Base-by-base conservation (phyloP, 139 green algal species). In the Pseudopediastrum boryanum region DNA sequence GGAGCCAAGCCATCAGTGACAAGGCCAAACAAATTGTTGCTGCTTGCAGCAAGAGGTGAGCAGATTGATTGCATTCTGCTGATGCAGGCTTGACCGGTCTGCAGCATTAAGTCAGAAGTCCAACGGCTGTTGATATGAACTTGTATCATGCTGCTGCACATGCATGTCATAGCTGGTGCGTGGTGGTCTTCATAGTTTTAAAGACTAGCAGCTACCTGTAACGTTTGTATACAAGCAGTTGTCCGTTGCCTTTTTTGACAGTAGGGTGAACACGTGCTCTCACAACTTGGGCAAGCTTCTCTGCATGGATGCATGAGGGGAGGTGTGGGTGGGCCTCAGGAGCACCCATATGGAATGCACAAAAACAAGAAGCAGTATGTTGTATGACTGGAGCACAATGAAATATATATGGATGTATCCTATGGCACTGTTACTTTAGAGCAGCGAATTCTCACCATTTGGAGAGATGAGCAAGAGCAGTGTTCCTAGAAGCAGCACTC, bases 1-100 rank as follows among this genome's bases (percentile, higher is more conserved):
- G 64, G 38, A 50, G 25, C 3, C 46, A 36, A 29, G 50, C 75
- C 75, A 1, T 43, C 25, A 29, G 63, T 44, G 4, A 4, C 31
- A 1, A 16, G 75, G 44, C 75, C 75, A 9, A 65, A 69, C 23
- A 51, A 31, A 33, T 41, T 82, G 48, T 39, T 82, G 77, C 56
- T 33, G 42, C 77, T 83, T 12, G 66, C 72, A 2, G 41, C 71
- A 3, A 31, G 42, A 27, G 77, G 67, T 77, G 77, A 41, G 76
- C 2, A 21, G 3, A 54, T 39, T 35, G 31, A 51, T 19, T 33
- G 70, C 52, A 25, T 23, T 56, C 44, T 19, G n/a, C 35, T 19
- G 58, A 16, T 12, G 25, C 3, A 50, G 31, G 13, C 54, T 3
- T 65, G 31, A 23, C 4, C 19, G 50, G 27, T 42, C n/a, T n/a